Base-by-base conservation (phyloP, 495 filamentous ascomycete species). In the Tetracladium setigerum region DNA sequence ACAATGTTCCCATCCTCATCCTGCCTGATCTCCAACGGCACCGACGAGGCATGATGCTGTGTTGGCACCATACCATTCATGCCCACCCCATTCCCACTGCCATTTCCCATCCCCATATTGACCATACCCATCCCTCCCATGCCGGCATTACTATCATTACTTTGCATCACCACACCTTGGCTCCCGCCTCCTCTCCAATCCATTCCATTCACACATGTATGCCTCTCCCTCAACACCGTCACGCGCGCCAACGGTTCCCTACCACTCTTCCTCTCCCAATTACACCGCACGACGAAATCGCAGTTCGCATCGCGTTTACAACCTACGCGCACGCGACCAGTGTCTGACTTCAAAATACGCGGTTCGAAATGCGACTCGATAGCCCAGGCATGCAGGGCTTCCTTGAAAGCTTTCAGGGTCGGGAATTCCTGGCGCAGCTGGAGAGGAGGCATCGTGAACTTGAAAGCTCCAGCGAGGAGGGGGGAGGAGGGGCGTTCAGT, bases 331-430 rank as follows among this genome's bases (percentile, higher is more conserved):
- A 68, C 65, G 17, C 65, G 60, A 30, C 62, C 60, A 8, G 62
- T 65, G 43, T 68, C 65, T 17, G 56, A 59, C 44, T 68, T 65
- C 15, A 68, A 59, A 42, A 68, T 68, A 15, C 63, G 62, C 8
- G 65, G 65, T 42, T 65, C 65, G 55, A 64, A 68, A 41, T 68
- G 65, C 10, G 56, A 54, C 47, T 68, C 65, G 43, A 68, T 66
- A 37, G 65, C 65, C 65, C 65, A 68, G 11, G 58, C 52, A 41
- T 63, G 62, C 13, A 68, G 60, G 0, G 65, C 65, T 37, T 66
- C 57, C 39, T 68, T 68, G 52, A 68, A 68, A 22, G 54, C 62
- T 33, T 57, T 47, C 3, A 68, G 56, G 11, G 53, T 57, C 2
- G 63, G 53, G 44, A 68, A 68, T 31, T 61, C 60, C 44, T 68